phyloP scores from a whole-genome alignment of 177 flowering plant species.

The Vitis hybrid region DNA sequence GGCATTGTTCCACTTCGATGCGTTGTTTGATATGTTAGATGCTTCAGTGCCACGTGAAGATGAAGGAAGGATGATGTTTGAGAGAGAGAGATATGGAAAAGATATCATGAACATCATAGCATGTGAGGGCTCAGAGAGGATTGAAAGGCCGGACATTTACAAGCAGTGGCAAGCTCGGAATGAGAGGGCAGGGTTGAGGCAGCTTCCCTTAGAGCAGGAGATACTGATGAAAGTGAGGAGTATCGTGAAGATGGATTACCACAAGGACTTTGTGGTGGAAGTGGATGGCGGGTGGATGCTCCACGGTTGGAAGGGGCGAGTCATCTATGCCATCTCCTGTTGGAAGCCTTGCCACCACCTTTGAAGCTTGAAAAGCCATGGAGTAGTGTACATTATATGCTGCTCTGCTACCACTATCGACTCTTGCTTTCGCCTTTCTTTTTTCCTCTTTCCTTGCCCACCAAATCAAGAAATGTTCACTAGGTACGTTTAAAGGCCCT shows the following conservation, averaged over 20 bases:
- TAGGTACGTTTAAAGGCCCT: too few relatives aligned
- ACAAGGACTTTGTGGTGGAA: slow-evolving; percentile 22
- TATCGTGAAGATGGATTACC: slow-evolving; percentile 20
- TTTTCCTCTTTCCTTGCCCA: too few relatives aligned
- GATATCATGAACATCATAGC: slow-evolving; percentile 29
- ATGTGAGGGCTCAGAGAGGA: slow-evolving; percentile 31
- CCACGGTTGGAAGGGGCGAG: slow-evolving; percentile 34
- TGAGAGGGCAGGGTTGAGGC: slow-evolving; percentile 27
- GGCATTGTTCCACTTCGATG: slow-evolving; percentile 30
- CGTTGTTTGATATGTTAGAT: slow-evolving; percentile 32
- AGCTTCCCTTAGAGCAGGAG: slow-evolving; percentile 17
- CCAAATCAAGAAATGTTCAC: too few relatives aligned
- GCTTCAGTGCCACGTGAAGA: slow-evolving; percentile 12
- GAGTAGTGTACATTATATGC: too few relatives aligned
- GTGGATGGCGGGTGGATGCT: slow-evolving; percentile 30
- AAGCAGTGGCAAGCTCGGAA: slow-evolving; percentile 35
- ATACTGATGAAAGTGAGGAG: slow-evolving; percentile 11
- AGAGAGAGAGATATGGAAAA: slow-evolving; percentile 17
- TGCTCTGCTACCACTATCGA: too few relatives aligned
- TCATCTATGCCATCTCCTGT: slow-evolving; percentile 19
- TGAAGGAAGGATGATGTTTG: slow-evolving; percentile 20
- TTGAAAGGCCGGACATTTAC: slow-evolving; percentile 35
- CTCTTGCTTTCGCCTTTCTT: too few relatives aligned
- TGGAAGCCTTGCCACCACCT: slow-evolving; percentile 16
- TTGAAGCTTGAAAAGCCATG: too few relatives aligned